Base-by-base conservation (phyloP, 1,139 yeast species). In the Nadsonia commutata region DNA sequence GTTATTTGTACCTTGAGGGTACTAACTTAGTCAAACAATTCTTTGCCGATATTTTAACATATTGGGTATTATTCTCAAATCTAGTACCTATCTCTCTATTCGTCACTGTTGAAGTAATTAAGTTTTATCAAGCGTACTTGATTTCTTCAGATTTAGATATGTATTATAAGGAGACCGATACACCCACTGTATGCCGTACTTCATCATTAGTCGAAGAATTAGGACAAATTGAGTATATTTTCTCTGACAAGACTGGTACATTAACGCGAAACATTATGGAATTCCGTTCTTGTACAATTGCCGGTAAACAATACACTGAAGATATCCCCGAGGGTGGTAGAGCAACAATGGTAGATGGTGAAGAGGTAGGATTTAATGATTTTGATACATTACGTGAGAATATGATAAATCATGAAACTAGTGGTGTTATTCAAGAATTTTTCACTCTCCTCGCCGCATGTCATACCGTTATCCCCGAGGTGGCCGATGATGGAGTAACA, bases 381-480 rank as follows among this genome's bases (percentile, higher is more conserved):
- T 86, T 84, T 58, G 77, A 75, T 8, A 78, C 76, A 39, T 58
- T 88, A 60, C 68, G 70, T 37, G 64, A 63, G 7, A 80, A 77
- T 51, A 63, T 80, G 52, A 58, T 63, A 8, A 58, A 60, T 33
- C 62, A 62, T 17, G 57, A 65, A 23, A 62, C 66, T 37, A 67
- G 71, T 46, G 85, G 78, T 45, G 70, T 82, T 3, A 82, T 88
- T 46, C 79, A 83, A 53, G 88, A 81, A 54, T 88, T 93, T 53
- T 72, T 93, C 51, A 80, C 90, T 0, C 67, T 88, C 44, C 67
- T 93, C 46, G 84, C 97, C 43, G 80, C 95, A 0, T 93, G 98
- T 60, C 99, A 93, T 57, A 93, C 99, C 0, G 99, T 93, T 40
- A 93, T 93, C 49, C 98, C 98, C 0, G 98, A 93, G 60, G 69